These are phyloP conservation scores for Sequoia sempervirens DNA, from an alignment of 75 land plant genomes.

Conservation along the genomic window DNA sequence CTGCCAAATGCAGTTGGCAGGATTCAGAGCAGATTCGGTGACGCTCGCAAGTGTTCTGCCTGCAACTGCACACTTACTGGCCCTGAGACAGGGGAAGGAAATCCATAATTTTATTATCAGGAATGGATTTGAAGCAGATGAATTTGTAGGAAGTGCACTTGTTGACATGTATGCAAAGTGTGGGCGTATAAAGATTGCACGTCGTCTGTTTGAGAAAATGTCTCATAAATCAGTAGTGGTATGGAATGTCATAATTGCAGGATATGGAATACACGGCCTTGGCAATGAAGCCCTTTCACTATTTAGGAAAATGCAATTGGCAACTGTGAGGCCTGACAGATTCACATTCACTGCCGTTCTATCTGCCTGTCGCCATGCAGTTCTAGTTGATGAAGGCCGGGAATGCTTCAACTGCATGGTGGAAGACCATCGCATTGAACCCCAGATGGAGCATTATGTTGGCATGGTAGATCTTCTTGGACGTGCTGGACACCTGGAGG, in stretches of 20 bases:
- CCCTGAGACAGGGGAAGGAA: slow-evolving; percentile 40
- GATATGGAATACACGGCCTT: slow-evolving; percentile 50
- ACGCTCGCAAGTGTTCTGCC: slow-evolving; percentile 36
- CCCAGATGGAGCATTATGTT: slow-evolving; percentile 29
- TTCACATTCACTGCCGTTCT: slow-evolving; percentile 52
- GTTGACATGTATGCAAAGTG: slow-evolving; percentile 58
- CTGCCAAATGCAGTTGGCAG: slow-evolving; percentile 19
- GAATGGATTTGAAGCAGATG: slow-evolving; percentile 21
- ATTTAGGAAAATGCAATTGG: slow-evolving; percentile 30
- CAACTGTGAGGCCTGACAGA: slow-evolving; percentile 30
- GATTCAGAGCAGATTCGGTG: slow-evolving; percentile 26
- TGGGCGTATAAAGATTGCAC: slow-evolving; percentile 28
- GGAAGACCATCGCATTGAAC: slow-evolving; percentile 16
- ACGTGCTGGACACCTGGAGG: slow-evolving; percentile 15
- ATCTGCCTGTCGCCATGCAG: slow-evolving; percentile 45
- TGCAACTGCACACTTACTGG: slow-evolving; percentile 27
- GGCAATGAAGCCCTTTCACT: slow-evolving; percentile 31
- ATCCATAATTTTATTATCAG: slow-evolving; percentile 39
- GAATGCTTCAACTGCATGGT: slow-evolving; percentile 15
- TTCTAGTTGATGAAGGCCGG: slow-evolving; percentile 29
- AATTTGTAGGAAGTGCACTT: slow-evolving; percentile 39
- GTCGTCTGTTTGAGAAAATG: no score
- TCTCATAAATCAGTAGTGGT: slow-evolving; percentile 23
- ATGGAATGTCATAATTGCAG: slow-evolving; percentile 53
- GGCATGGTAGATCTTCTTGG: slow-evolving; percentile 31